Evolutionary conservation across 192 early-diverging fungal species (phyloP), one percentile per base, ranked within the genome.

Genomic region (Mortierella claussenii): DNA sequence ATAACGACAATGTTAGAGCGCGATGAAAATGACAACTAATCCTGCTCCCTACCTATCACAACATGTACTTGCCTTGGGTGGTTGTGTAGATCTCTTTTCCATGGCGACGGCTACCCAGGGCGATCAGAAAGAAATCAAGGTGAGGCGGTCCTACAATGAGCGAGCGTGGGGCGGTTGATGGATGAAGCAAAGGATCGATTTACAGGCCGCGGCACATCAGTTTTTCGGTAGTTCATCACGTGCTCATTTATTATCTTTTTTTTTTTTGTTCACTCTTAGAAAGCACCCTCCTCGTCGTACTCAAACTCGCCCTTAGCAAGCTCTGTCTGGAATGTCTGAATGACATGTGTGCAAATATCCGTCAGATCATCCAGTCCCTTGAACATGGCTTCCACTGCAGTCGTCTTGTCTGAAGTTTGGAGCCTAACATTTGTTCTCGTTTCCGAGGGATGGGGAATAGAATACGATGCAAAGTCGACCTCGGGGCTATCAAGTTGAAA

Each of bases 371-470:
- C 89, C 11, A 99, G 76, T 18, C 96, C 97, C 74, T 94, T 93
- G 75, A 89, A 78, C 59, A 99, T 79, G 10, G 95, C 94, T 6
- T 95, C 89, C 26, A 94, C 81, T 28, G 96, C 93, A 33, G 89
- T 95, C 12, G 93, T 93, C 32, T 79, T 80, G 7, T 87, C 92
- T 88, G 79, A 21, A 18, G 97, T 99, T 80, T 99, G 97, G 62
- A 99, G 93, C 43, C 97, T 92, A 17, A 99, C 40, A 74, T 98
- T 90, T 43, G 94, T 89, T 74, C 94, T 95, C 56, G 88, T 87
- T 79, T 96, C 95, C 21, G 96, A 97, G 44, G 97, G 97, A 68
- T 99, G 97, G 6, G 97, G 96, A 37, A 98, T 93, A 23, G 96
- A 93, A 84, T 99, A 99, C 48, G 95, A 95, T 74, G 95, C 97